Percentiles rank a stretch among this genome's conserved stretches.
phyloP scores from a whole-genome alignment of 768 basidiomycete genomes.

The Chalciporus chontae region DNA sequence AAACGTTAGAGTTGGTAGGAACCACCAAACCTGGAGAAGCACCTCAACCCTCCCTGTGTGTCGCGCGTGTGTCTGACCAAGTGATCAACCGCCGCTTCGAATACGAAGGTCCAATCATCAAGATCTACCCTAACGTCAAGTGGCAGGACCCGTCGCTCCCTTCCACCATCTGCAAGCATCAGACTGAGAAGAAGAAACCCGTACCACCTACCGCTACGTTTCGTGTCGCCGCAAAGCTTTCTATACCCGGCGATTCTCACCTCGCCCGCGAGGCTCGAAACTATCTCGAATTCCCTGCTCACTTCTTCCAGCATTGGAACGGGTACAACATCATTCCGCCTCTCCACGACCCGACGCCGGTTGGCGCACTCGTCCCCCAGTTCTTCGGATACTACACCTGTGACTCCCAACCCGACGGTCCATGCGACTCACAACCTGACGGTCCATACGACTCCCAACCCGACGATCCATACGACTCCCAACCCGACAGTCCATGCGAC shows the following conservation, averaged over 20 bases:
- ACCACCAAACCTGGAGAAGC: background rate
- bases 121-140: conserved; percentile 10
- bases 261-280: conserved; percentile 28
- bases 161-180: conserved; percentile 13
- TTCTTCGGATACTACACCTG: conserved; percentile 57
- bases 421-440: conserved; percentile 15
- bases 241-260: conserved; percentile 33
- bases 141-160: conserved; percentile 18
- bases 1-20: background rate
- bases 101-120: conserved; percentile 2
- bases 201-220: conserved; percentile 34
- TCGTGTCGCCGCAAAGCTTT: conserved; percentile 42
- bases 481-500: conserved; percentile 16
- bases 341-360: conserved; percentile 43
- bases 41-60: background rate
- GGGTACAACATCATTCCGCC: conserved; percentile 24
- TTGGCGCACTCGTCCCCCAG: conserved; percentile 54
- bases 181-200: background rate
- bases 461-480: background rate
- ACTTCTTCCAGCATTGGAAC: conserved; percentile 28
- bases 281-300: conserved; percentile 24
- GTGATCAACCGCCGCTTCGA: background rate
- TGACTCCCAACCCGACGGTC: conserved; percentile 9
- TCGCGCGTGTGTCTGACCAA: background rate
- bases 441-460: conserved; percentile 8